Evolutionary conservation across 371 early-diverging fungal genomes (phyloP).

Genomic region (Mucor ambiguus): DNA sequence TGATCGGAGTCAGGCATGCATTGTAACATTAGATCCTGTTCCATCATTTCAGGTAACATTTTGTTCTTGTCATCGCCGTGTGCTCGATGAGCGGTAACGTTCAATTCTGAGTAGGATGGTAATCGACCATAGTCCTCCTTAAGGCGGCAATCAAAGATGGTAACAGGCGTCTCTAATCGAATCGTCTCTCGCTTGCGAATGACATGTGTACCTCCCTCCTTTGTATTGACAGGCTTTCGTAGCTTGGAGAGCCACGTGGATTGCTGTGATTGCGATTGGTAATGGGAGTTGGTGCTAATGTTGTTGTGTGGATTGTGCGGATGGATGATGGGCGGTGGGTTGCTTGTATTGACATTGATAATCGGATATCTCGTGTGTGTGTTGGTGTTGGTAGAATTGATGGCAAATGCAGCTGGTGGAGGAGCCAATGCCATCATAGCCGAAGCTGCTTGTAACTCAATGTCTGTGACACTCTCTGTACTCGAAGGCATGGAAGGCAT

Average conservation of each 20-base stretch:
- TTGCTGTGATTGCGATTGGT: constrained; percentile 16
- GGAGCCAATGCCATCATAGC: constrained; percentile 11
- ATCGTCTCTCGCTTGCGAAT: constrained; percentile 28
- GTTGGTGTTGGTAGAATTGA: constrained; percentile 14
- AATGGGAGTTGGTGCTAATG: background rate
- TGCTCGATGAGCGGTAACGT: constrained; percentile 21
- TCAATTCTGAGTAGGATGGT: constrained; percentile 48
- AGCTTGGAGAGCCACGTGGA: constrained; percentile 27
- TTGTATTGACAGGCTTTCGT: constrained; percentile 19
- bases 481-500: background rate
- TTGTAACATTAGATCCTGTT: constrained; percentile 31
- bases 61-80: constrained; percentile 27
- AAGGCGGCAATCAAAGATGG: constrained; percentile 39
- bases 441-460: constrained; percentile 16
- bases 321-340: constrained; percentile 2
- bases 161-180: constrained; percentile 29
- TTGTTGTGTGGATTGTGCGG: constrained; percentile 9
- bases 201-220: constrained; percentile 16
- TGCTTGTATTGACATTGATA: background rate
- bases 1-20: constrained; percentile 23
- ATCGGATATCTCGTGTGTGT: constrained; percentile 16
- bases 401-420: constrained; percentile 20
- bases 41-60: constrained; percentile 21
- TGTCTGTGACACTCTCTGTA: constrained; percentile 1
- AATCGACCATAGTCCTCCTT: constrained; percentile 53